phyloP scores from a whole-genome alignment of 177 flowering plant genomes.

The Tripterygium wilfordii region DNA sequence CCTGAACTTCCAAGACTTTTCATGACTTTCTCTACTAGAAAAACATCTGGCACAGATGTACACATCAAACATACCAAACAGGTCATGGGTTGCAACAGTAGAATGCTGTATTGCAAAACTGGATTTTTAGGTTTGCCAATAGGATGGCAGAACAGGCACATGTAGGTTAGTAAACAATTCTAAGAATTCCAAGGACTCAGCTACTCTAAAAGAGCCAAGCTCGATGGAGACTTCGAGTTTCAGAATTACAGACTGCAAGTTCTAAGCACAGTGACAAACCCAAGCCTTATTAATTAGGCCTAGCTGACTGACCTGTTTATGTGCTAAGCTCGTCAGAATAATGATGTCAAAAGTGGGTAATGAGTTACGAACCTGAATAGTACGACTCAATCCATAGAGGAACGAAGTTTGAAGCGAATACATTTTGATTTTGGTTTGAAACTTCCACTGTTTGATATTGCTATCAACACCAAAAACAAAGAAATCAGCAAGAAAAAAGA shows the following conservation, averaged over 20 bases:
- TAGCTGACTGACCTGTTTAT: too few relatives aligned
- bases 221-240: too few relatives aligned
- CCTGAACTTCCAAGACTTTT: slow-evolving; percentile 59
- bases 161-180: too few relatives aligned
- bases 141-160: too few relatives aligned
- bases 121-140: too few relatives aligned
- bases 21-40: slow-evolving; percentile 41
- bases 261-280: neutral
- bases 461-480: slow-evolving; percentile 23
- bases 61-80: too few relatives aligned
- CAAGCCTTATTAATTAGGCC: neutral
- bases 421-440: slow-evolving; percentile 53
- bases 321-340: too few relatives aligned
- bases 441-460: slow-evolving; percentile 45
- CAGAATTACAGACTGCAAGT: too few relatives aligned
- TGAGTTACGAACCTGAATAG: slow-evolving; percentile 51
- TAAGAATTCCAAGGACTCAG: neutral
- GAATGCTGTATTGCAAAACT: too few relatives aligned
- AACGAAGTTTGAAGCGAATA: slow-evolving; percentile 77
- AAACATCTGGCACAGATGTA: slow-evolving; percentile 37
- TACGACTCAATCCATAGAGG: slow-evolving; percentile 74
- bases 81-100: too few relatives aligned
- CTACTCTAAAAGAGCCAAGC: too few relatives aligned
- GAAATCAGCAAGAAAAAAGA: neutral
- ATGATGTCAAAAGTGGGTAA: too few relatives aligned